Percentiles rank a stretch among this genome's conserved stretches.
Evolutionary conservation across 2,329 filamentous ascomycete species (phyloP).

Genomic region (Biscogniauxia sp.): DNA sequence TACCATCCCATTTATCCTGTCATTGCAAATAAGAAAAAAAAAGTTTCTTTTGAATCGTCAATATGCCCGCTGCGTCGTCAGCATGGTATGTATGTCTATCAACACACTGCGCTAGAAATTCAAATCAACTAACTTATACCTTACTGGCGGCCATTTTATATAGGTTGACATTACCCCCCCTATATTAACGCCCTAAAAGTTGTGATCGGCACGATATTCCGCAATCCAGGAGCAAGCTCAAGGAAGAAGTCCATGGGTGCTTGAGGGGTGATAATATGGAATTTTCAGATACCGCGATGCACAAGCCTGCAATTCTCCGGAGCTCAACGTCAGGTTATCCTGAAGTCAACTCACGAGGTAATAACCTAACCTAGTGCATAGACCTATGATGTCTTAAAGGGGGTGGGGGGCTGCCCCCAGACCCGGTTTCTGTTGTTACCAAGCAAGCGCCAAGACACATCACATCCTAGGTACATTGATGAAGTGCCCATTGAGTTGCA

Average conservation of each 20-base stretch:
- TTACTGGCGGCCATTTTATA: too few relatives aligned
- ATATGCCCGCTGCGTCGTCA: too few relatives aligned
- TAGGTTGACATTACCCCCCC: too few relatives aligned
- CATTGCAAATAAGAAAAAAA: too few relatives aligned
- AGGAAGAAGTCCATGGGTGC: background rate
- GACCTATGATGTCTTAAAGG: background rate
- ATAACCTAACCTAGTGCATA: too few relatives aligned
- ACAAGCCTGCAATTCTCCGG: background rate
- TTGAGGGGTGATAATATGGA: background rate
- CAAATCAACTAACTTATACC: too few relatives aligned
- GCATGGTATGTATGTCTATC: too few relatives aligned
- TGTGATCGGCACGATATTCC: constrained; percentile 1
- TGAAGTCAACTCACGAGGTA: background rate
- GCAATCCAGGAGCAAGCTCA: background rate
- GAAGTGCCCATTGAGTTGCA: background rate
- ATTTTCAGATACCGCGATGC: background rate
- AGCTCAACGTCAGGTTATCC: background rate
- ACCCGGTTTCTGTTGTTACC: background rate
- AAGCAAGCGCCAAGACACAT: background rate
- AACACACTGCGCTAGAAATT: too few relatives aligned
- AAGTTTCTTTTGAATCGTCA: too few relatives aligned
- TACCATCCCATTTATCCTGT: too few relatives aligned
- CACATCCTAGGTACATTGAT: too few relatives aligned
- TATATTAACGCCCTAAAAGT: background rate
- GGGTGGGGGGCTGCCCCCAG: too few relatives aligned